Percentiles rank a stretch among this genome's conserved stretches.
These are phyloP conservation scores for Plectosphaerella cucumerina DNA, from an alignment of 2,329 filamentous ascomycete genomes.

Conservation along the genomic window DNA sequence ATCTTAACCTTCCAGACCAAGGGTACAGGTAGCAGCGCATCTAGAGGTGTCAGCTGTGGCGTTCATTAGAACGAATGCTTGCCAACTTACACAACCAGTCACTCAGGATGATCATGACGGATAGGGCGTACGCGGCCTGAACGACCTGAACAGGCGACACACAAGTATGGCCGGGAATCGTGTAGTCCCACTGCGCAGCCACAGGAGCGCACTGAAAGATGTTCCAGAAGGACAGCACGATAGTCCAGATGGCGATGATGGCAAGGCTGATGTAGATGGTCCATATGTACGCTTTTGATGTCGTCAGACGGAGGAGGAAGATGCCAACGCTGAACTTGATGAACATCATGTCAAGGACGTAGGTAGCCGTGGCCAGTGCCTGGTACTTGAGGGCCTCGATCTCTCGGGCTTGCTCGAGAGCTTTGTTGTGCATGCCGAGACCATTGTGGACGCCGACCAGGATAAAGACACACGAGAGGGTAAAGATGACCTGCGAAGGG, in stretches of 20 bases:
- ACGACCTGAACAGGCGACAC: conserved; percentile 39
- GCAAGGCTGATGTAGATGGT: conserved; percentile 41
- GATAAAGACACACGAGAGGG: conserved; percentile 41
- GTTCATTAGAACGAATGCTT: background rate
- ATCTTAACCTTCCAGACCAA: conserved; percentile 53
- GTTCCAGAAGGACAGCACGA: conserved; percentile 48
- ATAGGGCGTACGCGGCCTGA: conserved; percentile 45
- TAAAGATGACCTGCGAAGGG: conserved; percentile 36
- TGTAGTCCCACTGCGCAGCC: conserved; percentile 48
- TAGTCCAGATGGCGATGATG: conserved; percentile 41
- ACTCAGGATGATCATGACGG: conserved; percentile 47
- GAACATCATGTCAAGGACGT: conserved; percentile 51
- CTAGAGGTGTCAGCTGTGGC: background rate
- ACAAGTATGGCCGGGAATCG: conserved; percentile 36
- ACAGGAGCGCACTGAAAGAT: conserved; percentile 47
- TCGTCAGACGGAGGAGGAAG: conserved; percentile 45
- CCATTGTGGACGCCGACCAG: conserved; percentile 36
- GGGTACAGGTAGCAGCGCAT: conserved; percentile 47
- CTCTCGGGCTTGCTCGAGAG: conserved; percentile 32
- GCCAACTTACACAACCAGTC: conserved; percentile 44
- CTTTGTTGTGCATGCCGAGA: conserved; percentile 42
- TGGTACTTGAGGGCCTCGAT: conserved; percentile 48
- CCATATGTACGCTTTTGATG: conserved; percentile 41
- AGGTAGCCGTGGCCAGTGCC: conserved; percentile 45
- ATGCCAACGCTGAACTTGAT: conserved; percentile 53